phyloP scores from a whole-genome alignment of 306 rosid species.

The Prunus campanulata region DNA sequence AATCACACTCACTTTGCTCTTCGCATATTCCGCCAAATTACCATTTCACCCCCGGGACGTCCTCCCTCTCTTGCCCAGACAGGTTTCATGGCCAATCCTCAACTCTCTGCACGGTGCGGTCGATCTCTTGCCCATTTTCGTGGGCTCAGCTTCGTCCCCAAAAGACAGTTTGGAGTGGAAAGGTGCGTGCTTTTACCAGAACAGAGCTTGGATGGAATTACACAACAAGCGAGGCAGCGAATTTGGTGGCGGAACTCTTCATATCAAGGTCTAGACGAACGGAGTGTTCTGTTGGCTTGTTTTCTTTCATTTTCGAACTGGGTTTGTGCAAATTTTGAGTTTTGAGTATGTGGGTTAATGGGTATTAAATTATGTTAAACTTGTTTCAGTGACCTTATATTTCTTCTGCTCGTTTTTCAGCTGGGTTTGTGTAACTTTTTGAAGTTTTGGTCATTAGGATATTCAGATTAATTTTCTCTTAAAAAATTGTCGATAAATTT shows the following conservation, averaged over 20 bases:
- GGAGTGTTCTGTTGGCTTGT: background rate
- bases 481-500: background rate
- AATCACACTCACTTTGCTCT: conserved; percentile 17
- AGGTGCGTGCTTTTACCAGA: conserved; percentile 80
- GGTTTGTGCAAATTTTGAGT: background rate
- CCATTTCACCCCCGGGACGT: conserved; percentile 63
- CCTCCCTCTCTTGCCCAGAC: conserved; percentile 76
- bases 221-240: conserved; percentile 55
- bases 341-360: background rate
- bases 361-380: background rate
- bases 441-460: background rate
- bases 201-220: conserved; percentile 82
- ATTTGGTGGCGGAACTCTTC: conserved; percentile 96
- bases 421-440: background rate
- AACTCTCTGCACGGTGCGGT: conserved; percentile 67
- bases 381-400: background rate
- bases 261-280: conserved; percentile 51
- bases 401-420: background rate
- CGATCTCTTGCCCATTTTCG: conserved; percentile 76
- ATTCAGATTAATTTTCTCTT: background rate
- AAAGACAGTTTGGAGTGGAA: conserved; percentile 47
- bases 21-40: conserved; percentile 16
- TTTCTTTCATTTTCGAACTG: background rate
- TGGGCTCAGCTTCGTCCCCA: conserved; percentile 67
- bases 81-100: conserved; percentile 77